These are phyloP conservation scores for Monilinia fructicola DNA, from an alignment of 2,329 filamentous ascomycete species.

Conservation along the genomic window DNA sequence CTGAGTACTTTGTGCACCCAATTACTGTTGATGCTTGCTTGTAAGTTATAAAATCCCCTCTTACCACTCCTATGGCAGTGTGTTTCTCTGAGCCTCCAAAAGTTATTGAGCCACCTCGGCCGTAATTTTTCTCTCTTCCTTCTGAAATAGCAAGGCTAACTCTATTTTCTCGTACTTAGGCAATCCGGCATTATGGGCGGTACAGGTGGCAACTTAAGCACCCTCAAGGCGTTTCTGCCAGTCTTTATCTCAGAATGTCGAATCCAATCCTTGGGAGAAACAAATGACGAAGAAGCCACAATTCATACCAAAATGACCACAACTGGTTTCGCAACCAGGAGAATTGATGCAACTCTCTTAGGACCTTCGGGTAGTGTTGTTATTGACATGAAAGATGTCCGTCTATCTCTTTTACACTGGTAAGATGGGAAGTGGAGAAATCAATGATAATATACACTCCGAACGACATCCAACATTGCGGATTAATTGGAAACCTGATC, in stretches of 20 bases:
- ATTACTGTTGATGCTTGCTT: constrained; percentile 3
- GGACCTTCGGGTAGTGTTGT: background rate
- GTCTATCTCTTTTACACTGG: constrained; percentile 1
- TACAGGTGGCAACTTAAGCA: background rate
- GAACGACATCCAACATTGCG: background rate
- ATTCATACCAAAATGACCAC: background rate
- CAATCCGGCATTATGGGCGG: background rate
- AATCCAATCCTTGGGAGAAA: background rate
- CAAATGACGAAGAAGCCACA: background rate
- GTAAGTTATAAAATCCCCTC: background rate
- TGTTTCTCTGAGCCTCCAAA: background rate
- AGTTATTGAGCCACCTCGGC: background rate
- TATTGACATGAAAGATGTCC: constrained; percentile 1
- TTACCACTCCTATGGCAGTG: background rate
- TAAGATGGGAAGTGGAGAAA: background rate
- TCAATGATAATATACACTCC: background rate
- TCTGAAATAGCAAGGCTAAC: background rate
- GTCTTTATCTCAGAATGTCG: background rate
- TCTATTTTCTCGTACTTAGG: background rate
- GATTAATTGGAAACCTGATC: background rate
- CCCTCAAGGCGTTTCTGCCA: background rate
- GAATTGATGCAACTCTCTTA: background rate
- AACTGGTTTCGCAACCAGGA: background rate
- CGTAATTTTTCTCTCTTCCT: background rate
- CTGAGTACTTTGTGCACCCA: background rate